Evolutionary conservation across 345 rosid species (phyloP).

Genomic region (Melaleuca alternifolia): DNA sequence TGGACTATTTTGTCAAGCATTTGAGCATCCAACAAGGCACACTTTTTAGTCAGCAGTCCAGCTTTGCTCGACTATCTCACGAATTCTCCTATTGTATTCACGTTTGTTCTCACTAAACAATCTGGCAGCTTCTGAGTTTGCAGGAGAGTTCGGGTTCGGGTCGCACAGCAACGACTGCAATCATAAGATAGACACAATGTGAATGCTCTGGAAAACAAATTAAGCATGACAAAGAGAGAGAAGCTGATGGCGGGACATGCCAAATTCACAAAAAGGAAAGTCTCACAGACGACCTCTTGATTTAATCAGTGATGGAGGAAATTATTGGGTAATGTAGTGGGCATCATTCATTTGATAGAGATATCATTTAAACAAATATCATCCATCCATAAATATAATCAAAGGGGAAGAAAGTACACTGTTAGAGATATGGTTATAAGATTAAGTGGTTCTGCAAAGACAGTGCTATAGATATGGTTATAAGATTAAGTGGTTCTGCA

Average conservation of each 20-base stretch:
- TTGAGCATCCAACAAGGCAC: not conserved
- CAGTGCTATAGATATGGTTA: not conserved
- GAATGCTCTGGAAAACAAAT: not conserved
- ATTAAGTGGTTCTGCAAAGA: too few species aligned
- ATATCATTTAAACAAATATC: not conserved
- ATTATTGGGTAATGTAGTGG: not conserved
- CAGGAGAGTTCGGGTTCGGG: slow-evolving; percentile 95
- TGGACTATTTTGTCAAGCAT: not conserved
- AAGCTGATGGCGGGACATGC: not conserved
- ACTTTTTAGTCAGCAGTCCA: slow-evolving; percentile 79
- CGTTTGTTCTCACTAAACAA: slow-evolving; percentile 96
- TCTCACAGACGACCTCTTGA: not conserved
- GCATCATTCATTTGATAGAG: not conserved
- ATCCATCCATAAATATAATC: not conserved
- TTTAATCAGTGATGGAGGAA: not conserved
- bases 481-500: not conserved
- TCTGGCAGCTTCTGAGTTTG: slow-evolving; percentile 96
- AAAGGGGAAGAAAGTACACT: not conserved
- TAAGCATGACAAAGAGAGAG: not conserved
- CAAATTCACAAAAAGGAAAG: not conserved
- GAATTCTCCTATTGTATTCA: slow-evolving; percentile 82
- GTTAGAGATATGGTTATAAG: too few species aligned
- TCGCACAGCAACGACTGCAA: slow-evolving; percentile 88
- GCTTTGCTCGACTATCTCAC: slow-evolving; percentile 87
- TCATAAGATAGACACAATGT: not conserved